Conservation (phyloP, 1,284 basidiomycete genomes). For the Fomitopsis palustris region DNA sequence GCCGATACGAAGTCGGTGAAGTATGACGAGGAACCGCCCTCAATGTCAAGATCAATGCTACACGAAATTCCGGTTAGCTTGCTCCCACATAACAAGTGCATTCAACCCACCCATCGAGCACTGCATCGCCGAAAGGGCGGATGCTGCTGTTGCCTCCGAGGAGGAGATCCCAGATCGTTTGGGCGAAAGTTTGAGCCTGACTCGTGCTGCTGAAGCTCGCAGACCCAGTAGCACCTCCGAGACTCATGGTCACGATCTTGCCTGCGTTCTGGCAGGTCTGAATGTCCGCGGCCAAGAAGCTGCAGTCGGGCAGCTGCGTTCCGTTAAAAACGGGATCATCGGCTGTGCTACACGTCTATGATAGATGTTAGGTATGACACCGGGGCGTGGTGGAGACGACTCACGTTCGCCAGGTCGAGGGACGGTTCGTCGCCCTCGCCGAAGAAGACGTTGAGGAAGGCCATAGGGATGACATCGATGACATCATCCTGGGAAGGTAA, state of each 20-base stretch:
- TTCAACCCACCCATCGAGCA: constrained; percentile 56
- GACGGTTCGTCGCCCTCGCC: constrained; percentile 51
- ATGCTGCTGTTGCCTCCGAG: constrained; percentile 53
- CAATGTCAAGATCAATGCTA: constrained; percentile 65
- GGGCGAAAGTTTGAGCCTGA: constrained; percentile 49
- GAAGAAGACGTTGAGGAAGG: constrained; percentile 58
- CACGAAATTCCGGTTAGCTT: neutral
- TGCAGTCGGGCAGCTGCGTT: constrained; percentile 54
- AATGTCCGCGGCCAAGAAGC: constrained; percentile 51
- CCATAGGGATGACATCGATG: constrained; percentile 54
- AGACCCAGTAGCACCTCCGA: constrained; percentile 59
- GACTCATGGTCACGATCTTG: constrained; percentile 61
- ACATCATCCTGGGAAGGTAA: constrained; percentile 36
- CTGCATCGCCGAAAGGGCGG: constrained; percentile 59
- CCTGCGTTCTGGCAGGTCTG: constrained; percentile 58
- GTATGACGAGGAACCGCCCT: constrained; percentile 49
- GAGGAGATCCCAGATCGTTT: constrained; percentile 64
- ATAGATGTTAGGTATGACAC: neutral
- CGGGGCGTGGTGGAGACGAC: constrained; percentile 9
- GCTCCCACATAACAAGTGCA: neutral
- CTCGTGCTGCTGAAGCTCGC: constrained; percentile 49
- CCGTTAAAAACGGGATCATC: constrained; percentile 46
- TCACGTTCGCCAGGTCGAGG: constrained; percentile 58
- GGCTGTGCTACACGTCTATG: constrained; percentile 46
- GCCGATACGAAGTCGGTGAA: constrained; percentile 52